These are phyloP conservation scores for Heterobasidion annosum DNA, from an alignment of 1,284 basidiomycete genomes.

Conservation along the genomic window DNA sequence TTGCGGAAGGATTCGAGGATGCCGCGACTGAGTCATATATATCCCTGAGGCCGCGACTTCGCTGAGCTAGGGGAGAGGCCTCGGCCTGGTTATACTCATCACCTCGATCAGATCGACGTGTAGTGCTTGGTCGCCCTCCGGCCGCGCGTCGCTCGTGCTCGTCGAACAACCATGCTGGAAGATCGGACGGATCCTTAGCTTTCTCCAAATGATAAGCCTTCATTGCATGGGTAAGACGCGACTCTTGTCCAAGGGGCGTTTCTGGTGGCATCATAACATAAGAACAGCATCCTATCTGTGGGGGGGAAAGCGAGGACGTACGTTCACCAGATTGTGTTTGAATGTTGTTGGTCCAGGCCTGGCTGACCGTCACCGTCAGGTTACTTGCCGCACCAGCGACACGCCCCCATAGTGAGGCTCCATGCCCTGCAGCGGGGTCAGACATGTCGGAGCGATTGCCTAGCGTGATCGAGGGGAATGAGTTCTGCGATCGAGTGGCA, in stretches of 20 bases:
- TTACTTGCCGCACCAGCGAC: constrained; percentile 44
- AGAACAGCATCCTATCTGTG: not conserved
- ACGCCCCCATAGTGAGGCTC: constrained; percentile 42
- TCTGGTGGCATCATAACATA: constrained; percentile 20
- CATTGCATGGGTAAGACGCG: constrained; percentile 53
- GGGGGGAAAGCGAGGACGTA: constrained; percentile 16
- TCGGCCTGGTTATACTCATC: not conserved
- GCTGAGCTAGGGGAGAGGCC: not conserved
- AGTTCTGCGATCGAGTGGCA: not conserved
- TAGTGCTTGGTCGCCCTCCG: constrained; percentile 10
- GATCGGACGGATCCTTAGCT: constrained; percentile 44
- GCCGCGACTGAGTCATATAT: constrained; percentile 26
- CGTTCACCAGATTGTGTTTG: constrained; percentile 39
- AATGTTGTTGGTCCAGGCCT: constrained; percentile 44
- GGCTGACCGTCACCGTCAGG: constrained; percentile 47
- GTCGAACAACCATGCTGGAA: constrained; percentile 63
- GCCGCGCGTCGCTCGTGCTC: constrained; percentile 38
- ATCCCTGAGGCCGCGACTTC: constrained; percentile 22
- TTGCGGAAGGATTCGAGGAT: not conserved
- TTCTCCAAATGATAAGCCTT: constrained; percentile 59
- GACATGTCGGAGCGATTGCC: constrained; percentile 1
- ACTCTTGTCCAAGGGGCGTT: constrained; percentile 50
- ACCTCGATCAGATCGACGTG: not conserved
- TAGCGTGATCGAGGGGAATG: not conserved
- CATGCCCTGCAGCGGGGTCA: constrained; percentile 21